These are phyloP conservation scores for Sugiyamaella xylanicola DNA, from an alignment of 1,139 yeast species.

Conservation along the genomic window DNA sequence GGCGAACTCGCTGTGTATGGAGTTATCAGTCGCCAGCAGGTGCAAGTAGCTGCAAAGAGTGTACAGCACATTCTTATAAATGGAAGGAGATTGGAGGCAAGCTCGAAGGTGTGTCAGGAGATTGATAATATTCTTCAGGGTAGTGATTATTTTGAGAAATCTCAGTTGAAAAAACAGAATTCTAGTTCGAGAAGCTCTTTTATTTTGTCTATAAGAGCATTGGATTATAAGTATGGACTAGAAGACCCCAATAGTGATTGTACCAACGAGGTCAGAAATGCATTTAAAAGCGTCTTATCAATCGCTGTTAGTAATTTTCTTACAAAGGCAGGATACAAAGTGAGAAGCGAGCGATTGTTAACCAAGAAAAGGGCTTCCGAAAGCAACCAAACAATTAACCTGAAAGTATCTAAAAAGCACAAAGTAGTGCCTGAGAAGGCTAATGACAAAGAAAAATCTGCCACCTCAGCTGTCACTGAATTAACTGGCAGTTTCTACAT, in stretches of 20 bases:
- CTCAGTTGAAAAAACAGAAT: constrained; percentile 15
- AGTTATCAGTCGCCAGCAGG: constrained; percentile 40
- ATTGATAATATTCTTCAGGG: background rate
- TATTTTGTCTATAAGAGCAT: constrained; percentile 22
- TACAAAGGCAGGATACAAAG: background rate
- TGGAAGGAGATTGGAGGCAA: constrained; percentile 36
- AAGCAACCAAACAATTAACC: background rate
- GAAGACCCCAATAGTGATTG: background rate
- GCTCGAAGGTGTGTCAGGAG: constrained; percentile 1
- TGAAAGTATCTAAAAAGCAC: constrained; percentile 1
- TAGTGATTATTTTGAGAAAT: constrained; percentile 2
- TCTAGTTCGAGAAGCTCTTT: constrained; percentile 6
- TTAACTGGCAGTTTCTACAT: too few species aligned
- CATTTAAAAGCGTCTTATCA: background rate
- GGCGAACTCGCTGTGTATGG: constrained; percentile 35
- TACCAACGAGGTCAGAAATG: too few species aligned
- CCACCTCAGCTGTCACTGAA: too few species aligned
- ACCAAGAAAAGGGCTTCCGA: background rate
- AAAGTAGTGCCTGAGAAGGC: background rate
- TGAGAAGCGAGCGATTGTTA: background rate
- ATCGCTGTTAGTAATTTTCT: background rate
- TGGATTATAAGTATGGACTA: background rate
- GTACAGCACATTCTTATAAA: constrained; percentile 55
- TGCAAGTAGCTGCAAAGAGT: constrained; percentile 39
- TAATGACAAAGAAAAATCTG: background rate